Percentiles rank a stretch among this genome's conserved stretches.
Evolutionary conservation across 1,139 yeast species (phyloP).

Genomic region (Debaryomyces coudertii): DNA sequence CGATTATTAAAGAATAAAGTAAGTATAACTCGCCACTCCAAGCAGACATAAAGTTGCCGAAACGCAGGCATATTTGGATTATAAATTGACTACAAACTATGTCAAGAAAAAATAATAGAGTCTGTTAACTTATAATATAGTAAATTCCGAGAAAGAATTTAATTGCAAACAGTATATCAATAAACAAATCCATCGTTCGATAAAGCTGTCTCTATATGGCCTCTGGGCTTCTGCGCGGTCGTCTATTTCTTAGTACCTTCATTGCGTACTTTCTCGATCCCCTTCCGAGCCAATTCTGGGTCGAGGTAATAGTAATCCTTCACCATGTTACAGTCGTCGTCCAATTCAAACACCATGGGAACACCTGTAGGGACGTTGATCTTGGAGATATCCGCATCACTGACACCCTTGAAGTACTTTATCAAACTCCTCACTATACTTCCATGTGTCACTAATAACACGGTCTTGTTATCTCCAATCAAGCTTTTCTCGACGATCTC

Average conservation of each 20-base stretch:
- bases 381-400: constrained; percentile 64
- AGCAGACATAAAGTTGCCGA: too few relatives aligned
- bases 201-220: too few relatives aligned
- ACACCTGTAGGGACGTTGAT: constrained; percentile 80
- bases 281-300: constrained; percentile 63
- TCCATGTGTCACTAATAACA: constrained; percentile 75
- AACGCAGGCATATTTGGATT: too few relatives aligned
- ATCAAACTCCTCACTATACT: constrained; percentile 71
- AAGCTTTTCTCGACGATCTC: constrained; percentile 42
- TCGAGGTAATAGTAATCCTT: constrained; percentile 62
- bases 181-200: too few relatives aligned
- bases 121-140: too few relatives aligned
- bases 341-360: constrained; percentile 62
- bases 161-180: too few relatives aligned
- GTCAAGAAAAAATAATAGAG: too few relatives aligned
- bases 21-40: too few relatives aligned
- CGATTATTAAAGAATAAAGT: too few relatives aligned
- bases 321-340: constrained; percentile 46
- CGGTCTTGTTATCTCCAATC: constrained; percentile 44
- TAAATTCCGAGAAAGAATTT: too few relatives aligned
- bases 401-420: constrained; percentile 57
- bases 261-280: constrained; percentile 64
- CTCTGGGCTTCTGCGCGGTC: too few relatives aligned
- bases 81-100: too few relatives aligned
- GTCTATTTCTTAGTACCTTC: constrained; percentile 44